Conservation (phyloP, 441 rosid genomes). For the Gossypium trilobum region DNA sequence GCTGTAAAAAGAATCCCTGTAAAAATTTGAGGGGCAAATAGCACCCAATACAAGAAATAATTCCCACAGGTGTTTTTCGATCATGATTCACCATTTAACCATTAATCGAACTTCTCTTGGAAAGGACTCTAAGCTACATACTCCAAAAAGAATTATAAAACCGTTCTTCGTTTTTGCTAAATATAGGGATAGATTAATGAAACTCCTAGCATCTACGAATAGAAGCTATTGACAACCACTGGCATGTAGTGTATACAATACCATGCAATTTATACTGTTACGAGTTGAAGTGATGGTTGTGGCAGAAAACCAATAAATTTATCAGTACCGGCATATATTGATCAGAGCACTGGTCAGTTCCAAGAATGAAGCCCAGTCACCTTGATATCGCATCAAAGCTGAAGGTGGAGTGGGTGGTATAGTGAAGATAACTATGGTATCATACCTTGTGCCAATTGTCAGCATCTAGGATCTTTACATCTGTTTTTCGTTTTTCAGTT, state of each 20-base stretch:
- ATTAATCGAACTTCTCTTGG: not conserved
- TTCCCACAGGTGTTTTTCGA: not conserved
- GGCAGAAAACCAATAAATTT: slow-evolving; percentile 18
- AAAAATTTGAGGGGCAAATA: not conserved
- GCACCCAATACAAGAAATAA: not conserved
- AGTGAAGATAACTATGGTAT: slow-evolving; percentile 13
- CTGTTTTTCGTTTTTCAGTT: slow-evolving; percentile 27
- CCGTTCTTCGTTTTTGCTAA: slow-evolving; percentile 17
- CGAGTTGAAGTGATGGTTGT: slow-evolving; percentile 18
- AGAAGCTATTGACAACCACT: slow-evolving; percentile 19
- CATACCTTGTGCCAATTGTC: slow-evolving; percentile 25
- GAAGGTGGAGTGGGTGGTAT: slow-evolving; percentile 17
- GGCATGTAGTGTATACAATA: slow-evolving; percentile 14
- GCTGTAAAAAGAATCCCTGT: not conserved
- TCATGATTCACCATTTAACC: not conserved
- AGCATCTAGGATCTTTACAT: slow-evolving; percentile 19
- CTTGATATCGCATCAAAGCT: slow-evolving; percentile 14
- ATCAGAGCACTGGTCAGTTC: slow-evolving; percentile 24
- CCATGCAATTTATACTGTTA: slow-evolving; percentile 25
- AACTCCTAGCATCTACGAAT: slow-evolving; percentile 22
- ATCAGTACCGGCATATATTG: slow-evolving; percentile 16
- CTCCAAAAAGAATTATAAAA: slow-evolving; percentile 19
- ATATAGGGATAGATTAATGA: slow-evolving; percentile 13
- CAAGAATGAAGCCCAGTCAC: slow-evolving; percentile 17
- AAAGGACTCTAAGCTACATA: slow-evolving; percentile 18